Evolutionary conservation across 139 green algal species (phyloP).

Genomic region (Klebsormidium nitens): DNA sequence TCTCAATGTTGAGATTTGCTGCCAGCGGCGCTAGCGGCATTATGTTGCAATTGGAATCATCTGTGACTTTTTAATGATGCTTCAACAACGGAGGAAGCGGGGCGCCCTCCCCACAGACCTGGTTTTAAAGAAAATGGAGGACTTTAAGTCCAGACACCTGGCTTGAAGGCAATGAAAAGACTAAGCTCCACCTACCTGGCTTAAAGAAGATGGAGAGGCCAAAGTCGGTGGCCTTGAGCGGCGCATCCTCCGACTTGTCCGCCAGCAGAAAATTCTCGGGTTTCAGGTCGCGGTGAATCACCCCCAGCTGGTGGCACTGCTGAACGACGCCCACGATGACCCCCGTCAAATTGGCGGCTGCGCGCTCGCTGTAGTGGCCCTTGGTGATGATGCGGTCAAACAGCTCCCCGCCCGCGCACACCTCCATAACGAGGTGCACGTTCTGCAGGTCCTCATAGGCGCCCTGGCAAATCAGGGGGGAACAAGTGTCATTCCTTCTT

Average conservation of each 20-base stretch:
- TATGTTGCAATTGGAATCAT: no score
- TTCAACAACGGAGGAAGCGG: no score
- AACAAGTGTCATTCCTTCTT: no score
- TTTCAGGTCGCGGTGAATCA: slow-evolving; percentile 85
- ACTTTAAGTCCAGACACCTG: no score
- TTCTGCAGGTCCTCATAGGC: slow-evolving; percentile 34
- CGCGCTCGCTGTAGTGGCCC: slow-evolving; percentile 80
- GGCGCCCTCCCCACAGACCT: no score
- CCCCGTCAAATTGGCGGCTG: slow-evolving; percentile 70
- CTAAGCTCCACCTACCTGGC: slow-evolving; percentile 41
- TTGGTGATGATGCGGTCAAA: slow-evolving; percentile 90
- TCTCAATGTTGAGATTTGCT: no score
- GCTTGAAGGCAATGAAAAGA: no score
- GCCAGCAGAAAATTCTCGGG: slow-evolving; percentile 97
- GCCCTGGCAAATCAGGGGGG: no score
- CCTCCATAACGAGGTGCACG: slow-evolving; percentile 70
- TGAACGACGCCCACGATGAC: slow-evolving; percentile 88
- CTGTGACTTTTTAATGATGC: no score
- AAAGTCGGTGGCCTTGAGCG: slow-evolving; percentile 94
- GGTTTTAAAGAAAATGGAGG: no score
- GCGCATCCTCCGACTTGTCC: slow-evolving; percentile 52
- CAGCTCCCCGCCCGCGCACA: slow-evolving; percentile 90
- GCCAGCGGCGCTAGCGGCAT: no score
- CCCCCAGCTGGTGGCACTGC: slow-evolving; percentile 88
- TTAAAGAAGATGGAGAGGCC: slow-evolving; percentile 89